Percentiles rank a stretch among this genome's conserved stretches.
Conservation (phyloP, 2,329 filamentous ascomycete species). For the Aspergillus arachidicola region DNA sequence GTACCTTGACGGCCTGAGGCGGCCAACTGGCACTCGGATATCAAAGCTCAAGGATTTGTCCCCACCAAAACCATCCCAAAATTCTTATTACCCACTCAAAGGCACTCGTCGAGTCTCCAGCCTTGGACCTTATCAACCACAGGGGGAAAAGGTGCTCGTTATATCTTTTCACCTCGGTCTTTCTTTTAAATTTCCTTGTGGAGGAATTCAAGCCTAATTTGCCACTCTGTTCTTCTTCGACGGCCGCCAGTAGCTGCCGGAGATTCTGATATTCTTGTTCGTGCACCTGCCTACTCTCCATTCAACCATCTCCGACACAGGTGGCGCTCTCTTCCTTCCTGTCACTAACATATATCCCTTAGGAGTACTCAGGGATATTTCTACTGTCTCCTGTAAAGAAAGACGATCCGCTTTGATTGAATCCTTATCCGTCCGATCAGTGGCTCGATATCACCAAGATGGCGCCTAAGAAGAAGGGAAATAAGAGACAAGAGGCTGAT, state of each 20-base stretch:
- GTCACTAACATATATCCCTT: background rate
- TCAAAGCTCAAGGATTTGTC: slow-evolving; percentile 13
- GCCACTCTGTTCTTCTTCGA: slow-evolving; percentile 3
- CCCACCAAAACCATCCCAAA: slow-evolving; percentile 26
- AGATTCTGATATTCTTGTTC: slow-evolving; percentile 18
- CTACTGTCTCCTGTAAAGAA: background rate
- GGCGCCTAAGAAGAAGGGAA: slow-evolving; percentile 94
- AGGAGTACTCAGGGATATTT: background rate
- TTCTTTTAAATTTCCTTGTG: background rate
- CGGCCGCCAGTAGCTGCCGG: slow-evolving; percentile 14
- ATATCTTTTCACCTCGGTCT: background rate
- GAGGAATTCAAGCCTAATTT: slow-evolving; percentile 3
- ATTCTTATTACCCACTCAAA: slow-evolving; percentile 23
- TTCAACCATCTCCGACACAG: background rate
- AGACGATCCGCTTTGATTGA: background rate
- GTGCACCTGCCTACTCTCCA: slow-evolving; percentile 6
- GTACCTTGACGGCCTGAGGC: background rate
- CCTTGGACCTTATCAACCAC: slow-evolving; percentile 17
- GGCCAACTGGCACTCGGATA: slow-evolving; percentile 12
- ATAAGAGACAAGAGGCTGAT: slow-evolving; percentile 82
- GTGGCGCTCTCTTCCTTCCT: background rate
- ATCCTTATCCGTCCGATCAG: background rate
- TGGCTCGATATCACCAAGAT: slow-evolving; percentile 52
- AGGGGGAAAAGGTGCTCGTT: slow-evolving; percentile 16
- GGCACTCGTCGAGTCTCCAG: slow-evolving; percentile 14